phyloP scores from a whole-genome alignment of 805 yeast genomes.

The Limtongia smithiae region DNA sequence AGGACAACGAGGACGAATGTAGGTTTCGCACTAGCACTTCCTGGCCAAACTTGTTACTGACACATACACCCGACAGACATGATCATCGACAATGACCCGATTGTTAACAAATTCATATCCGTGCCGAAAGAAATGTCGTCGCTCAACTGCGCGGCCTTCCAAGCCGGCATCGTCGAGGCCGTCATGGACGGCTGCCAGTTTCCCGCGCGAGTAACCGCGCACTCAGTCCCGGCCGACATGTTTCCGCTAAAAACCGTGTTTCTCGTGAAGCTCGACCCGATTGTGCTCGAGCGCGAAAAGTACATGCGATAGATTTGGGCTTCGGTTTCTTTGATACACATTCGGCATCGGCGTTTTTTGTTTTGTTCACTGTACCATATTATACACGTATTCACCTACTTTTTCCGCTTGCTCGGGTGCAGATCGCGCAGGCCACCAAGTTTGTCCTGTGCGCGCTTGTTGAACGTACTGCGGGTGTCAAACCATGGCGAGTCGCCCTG shows the following conservation, averaged over 20 bases:
- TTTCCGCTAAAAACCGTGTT: constrained; percentile 69
- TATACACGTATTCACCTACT: neutral
- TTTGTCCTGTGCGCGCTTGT: constrained; percentile 13
- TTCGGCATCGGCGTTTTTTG: neutral
- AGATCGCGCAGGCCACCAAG: constrained; percentile 20
- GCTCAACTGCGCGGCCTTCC: constrained; percentile 75
- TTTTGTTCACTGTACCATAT: neutral
- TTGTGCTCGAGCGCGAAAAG: constrained; percentile 53
- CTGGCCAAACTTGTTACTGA: neutral
- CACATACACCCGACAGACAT: constrained; percentile 38
- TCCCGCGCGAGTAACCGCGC: constrained; percentile 78
- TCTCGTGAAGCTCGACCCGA: constrained; percentile 63
- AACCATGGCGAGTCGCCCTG: constrained; percentile 24
- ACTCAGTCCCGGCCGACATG: constrained; percentile 60
- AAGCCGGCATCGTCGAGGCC: constrained; percentile 83
- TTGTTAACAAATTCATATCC: constrained; percentile 66
- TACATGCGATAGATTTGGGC: constrained; percentile 29
- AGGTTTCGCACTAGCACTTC: too few relatives aligned
- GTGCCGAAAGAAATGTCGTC: constrained; percentile 77
- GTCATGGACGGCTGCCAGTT: constrained; percentile 70
- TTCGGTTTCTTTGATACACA: neutral
- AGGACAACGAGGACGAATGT: constrained; percentile 60
- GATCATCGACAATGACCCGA: constrained; percentile 74
- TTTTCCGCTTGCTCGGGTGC: constrained; percentile 9
- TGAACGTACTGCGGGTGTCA: constrained; percentile 1